A percentile compares a stretch with the other conserved stretches of the same genome.
Conservation (phyloP, 441 rosid genomes). For the Macaranga tanarius region DNA sequence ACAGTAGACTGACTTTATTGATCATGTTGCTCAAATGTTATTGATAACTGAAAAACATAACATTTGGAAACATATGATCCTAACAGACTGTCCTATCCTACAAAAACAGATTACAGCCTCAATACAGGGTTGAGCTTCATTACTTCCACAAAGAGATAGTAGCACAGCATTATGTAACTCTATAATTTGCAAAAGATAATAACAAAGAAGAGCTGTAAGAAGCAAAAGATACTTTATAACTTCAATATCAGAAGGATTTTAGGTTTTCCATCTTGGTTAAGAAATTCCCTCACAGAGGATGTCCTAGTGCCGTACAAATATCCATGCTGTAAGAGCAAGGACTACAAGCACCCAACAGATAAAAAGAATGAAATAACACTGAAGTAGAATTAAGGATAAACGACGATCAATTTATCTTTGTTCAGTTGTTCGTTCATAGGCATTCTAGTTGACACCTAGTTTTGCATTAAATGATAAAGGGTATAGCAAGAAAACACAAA, state of each 20-base stretch:
- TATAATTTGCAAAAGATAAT: constrained; percentile 1
- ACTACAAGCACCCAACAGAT: neutral
- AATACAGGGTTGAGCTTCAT: neutral
- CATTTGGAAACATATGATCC: neutral
- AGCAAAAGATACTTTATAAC: neutral
- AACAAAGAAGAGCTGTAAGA: neutral
- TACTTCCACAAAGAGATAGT: neutral
- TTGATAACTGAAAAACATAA: neutral
- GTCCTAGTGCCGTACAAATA: neutral
- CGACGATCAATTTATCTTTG: neutral
- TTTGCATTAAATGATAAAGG: constrained; percentile 8
- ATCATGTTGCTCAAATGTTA: neutral
- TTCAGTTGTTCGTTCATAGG: neutral
- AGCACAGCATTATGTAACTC: neutral
- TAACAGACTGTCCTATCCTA: neutral
- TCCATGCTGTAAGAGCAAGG: neutral
- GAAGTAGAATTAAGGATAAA: neutral
- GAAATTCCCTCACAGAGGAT: neutral
- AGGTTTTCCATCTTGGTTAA: neutral
- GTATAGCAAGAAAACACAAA: constrained; percentile 13
- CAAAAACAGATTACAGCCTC: neutral
- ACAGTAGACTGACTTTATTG: neutral
- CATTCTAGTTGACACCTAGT: constrained; percentile 6
- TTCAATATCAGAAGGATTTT: constrained; percentile 5
- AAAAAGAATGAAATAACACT: neutral